Percentiles rank a stretch among this genome's conserved stretches.
Evolutionary conservation across 305 asterid species (phyloP).

Genomic region (Rubia balearica): DNA sequence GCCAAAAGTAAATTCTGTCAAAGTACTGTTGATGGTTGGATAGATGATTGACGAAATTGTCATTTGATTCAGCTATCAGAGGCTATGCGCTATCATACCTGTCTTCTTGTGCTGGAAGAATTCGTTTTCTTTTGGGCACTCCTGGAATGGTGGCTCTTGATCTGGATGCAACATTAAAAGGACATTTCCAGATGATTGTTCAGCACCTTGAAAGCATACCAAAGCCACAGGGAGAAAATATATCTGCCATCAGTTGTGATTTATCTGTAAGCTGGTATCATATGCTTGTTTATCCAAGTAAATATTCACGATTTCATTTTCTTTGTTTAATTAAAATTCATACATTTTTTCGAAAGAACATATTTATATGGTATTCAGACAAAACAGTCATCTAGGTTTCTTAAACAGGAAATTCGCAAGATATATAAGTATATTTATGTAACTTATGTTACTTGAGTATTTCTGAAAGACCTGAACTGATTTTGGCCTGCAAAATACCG

Average conservation of each 20-base stretch:
- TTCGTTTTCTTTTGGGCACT: constrained; percentile 90
- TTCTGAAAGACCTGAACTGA: not conserved
- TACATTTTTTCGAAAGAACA: not conserved
- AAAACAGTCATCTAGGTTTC: not conserved
- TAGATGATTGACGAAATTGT: constrained; percentile 13
- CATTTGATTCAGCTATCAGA: constrained; percentile 67
- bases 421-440: not conserved
- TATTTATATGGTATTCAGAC: not conserved
- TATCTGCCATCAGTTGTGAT: constrained; percentile 81
- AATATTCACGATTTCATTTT: not conserved
- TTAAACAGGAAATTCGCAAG: not conserved
- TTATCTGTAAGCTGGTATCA: constrained; percentile 57
- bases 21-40: not conserved
- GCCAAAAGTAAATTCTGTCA: not conserved
- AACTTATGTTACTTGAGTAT: not conserved
- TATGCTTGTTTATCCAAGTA: not conserved
- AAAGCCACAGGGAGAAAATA: constrained; percentile 91
- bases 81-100: constrained; percentile 96
- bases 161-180: constrained; percentile 81
- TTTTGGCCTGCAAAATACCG: not conserved
- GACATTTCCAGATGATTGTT: constrained; percentile 81
- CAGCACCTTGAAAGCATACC: constrained; percentile 93
- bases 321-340: not conserved
- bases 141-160: constrained; percentile 99
- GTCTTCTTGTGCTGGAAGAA: constrained; percentile 95